Conservation (phyloP, 768 basidiomycete genomes). For the Psilocybe tampanensis region DNA sequence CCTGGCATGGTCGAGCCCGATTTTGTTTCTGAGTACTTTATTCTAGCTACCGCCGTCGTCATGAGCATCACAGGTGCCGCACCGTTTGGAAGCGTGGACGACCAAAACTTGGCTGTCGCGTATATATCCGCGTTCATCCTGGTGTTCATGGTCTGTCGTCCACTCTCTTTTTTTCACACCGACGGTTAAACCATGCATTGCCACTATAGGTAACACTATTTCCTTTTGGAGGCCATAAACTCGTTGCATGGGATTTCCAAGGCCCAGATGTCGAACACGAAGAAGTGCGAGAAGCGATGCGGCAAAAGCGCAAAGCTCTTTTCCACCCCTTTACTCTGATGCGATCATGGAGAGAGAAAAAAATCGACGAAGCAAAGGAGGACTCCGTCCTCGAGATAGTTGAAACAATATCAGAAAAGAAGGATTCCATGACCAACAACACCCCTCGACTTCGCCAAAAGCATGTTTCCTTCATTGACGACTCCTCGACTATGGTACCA, state of each 20-base stretch:
- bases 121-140: constrained; percentile 67
- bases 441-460: constrained; percentile 8
- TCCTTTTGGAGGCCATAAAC: constrained; percentile 57
- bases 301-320: constrained; percentile 32
- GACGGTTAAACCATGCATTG: not conserved
- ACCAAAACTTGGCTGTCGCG: constrained; percentile 64
- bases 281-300: constrained; percentile 50
- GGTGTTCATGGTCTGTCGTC: constrained; percentile 54
- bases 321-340: constrained; percentile 1
- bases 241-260: constrained; percentile 62
- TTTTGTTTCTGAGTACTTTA: not conserved
- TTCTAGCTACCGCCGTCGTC: constrained; percentile 63
- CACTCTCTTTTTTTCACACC: not conserved
- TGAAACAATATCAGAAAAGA: constrained; percentile 4
- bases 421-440: not conserved
- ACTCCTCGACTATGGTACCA: constrained; percentile 20
- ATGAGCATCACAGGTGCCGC: constrained; percentile 60
- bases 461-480: constrained; percentile 27
- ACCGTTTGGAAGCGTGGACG: constrained; percentile 61
- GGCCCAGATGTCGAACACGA: constrained; percentile 65
- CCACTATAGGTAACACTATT: constrained; percentile 61
- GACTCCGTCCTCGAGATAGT: not conserved
- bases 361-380: not conserved
- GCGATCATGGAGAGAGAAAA: not conserved
- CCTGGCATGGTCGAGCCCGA: not conserved